A percentile compares a stretch with the other conserved stretches of the same genome.
Evolutionary conservation across 2,329 filamentous ascomycete species (phyloP).

Genomic region (Remersonia thermophila): DNA sequence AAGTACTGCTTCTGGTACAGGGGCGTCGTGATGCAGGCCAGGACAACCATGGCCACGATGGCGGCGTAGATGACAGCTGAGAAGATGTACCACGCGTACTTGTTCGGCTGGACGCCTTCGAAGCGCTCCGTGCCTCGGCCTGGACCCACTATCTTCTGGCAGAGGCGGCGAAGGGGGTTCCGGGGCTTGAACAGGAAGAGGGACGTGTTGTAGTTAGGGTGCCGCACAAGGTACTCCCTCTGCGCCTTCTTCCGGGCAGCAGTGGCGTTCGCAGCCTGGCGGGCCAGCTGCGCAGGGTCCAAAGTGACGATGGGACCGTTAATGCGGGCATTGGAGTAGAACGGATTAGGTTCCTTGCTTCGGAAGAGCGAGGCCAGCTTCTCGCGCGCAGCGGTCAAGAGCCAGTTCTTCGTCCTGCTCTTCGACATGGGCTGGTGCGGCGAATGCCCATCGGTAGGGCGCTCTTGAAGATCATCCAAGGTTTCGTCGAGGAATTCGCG

Average conservation of each 20-base stretch:
- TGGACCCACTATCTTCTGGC: conserved; percentile 82
- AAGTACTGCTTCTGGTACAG: conserved; percentile 88
- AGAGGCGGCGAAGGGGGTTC: conserved; percentile 68
- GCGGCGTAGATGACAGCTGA: conserved; percentile 88
- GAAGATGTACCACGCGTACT: conserved; percentile 82
- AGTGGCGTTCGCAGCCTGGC: conserved; percentile 74
- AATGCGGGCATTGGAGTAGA: conserved; percentile 67
- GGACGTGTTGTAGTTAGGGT: conserved; percentile 87
- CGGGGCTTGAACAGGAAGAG: conserved; percentile 73
- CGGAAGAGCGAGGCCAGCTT: conserved; percentile 43
- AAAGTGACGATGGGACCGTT: conserved; percentile 63
- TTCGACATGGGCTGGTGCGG: conserved; percentile 23
- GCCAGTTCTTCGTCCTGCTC: conserved; percentile 40
- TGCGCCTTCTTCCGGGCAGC: conserved; percentile 78
- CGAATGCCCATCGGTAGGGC: conserved; percentile 23
- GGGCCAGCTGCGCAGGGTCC: conserved; percentile 78
- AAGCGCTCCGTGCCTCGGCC: conserved; percentile 77
- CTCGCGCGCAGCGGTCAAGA: conserved; percentile 49
- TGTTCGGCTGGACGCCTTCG: conserved; percentile 81
- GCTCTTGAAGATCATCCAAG: conserved; percentile 32
- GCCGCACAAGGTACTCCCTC: conserved; percentile 72
- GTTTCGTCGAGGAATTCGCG: conserved; percentile 83
- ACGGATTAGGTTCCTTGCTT: conserved; percentile 77
- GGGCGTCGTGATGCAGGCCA: conserved; percentile 89
- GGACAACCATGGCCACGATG: conserved; percentile 93